Base-by-base conservation (phyloP, 106 monocot species). In the Apostasia shenzhenica region DNA sequence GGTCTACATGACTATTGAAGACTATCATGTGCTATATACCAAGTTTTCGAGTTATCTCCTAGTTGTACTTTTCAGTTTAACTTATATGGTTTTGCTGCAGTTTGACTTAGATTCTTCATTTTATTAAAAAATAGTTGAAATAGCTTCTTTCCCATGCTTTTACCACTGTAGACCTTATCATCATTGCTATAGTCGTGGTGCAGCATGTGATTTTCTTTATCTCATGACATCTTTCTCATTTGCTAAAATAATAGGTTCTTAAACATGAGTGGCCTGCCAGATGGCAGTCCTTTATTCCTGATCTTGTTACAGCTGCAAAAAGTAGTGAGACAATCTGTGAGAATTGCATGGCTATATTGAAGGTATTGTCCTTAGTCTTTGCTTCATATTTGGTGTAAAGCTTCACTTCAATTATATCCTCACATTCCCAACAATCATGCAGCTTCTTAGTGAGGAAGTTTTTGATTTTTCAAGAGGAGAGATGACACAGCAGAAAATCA, bases 381-480 rank as follows among this genome's bases (percentile, higher is more conserved):
- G 41, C 43, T 54, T 51, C 53, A 58, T 59, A 9, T 3, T 61
- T 69, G 42, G 47, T 14, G 13, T 54, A 48, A 8, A 68, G 57
- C 48, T 67, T 39, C 9, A 9, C 12, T 48, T 1, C 3, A 46
- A 65, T 7, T 43, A 62, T 5, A 49, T 5, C 2, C 48, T 65
- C 26, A 65, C 26, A 48, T 65, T 13, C 65, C 65, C 48, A 47
- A 3, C 26, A 4, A 65, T 48, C 47, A 8, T 75, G 6, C 97
- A 99, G 97, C 92, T 99, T 78, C 82, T 99, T 12, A 99, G 97
- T 62, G 97, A 99, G 76, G 97, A 99, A 78, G 92, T 99, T 77
- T 99, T 99, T 85, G 97, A 99, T 76, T 99, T 99, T 57, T 99
- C 97, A 62, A 82, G 97, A 83, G 97, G 97, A 11, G 97, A 99